phyloP scores from a whole-genome alignment of 148 eudicot genomes.

The Rhododendron molle region DNA sequence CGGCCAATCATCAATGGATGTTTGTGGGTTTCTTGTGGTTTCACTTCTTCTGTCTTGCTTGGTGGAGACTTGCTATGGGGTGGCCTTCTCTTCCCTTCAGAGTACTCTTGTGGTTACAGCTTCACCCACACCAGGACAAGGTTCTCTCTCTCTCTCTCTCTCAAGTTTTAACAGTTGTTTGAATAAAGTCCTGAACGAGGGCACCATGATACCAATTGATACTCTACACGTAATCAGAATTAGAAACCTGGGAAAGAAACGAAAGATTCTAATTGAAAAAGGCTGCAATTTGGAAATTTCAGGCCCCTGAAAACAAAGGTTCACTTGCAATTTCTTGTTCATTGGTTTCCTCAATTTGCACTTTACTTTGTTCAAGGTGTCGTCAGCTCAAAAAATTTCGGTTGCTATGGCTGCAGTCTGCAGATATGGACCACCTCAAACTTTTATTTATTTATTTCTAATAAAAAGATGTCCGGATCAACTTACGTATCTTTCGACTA shows the following conservation, averaged over 20 bases:
- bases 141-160: conserved; percentile 14
- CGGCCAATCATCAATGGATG: conserved; percentile 20
- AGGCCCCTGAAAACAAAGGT: background rate
- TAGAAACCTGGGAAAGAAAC: background rate
- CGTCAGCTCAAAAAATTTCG: background rate
- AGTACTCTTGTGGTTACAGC: conserved; percentile 36
- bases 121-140: conserved; percentile 38
- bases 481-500: too few relatives aligned
- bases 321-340: background rate
- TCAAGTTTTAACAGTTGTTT: too few relatives aligned
- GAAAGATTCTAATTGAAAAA: background rate
- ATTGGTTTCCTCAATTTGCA: background rate
- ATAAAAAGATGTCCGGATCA: too few relatives aligned
- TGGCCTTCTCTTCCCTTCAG: conserved; percentile 40
- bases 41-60: conserved; percentile 25
- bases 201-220: background rate
- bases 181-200: background rate
- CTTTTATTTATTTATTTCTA: too few relatives aligned
- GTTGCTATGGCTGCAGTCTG: too few relatives aligned
- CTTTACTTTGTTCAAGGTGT: background rate
- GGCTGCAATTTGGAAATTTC: background rate
- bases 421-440: too few relatives aligned
- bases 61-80: conserved; percentile 30
- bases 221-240: background rate
- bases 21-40: conserved; percentile 15